Conservation (phyloP, 805 yeast genomes). For the Ogataea parapolymorpha region DNA sequence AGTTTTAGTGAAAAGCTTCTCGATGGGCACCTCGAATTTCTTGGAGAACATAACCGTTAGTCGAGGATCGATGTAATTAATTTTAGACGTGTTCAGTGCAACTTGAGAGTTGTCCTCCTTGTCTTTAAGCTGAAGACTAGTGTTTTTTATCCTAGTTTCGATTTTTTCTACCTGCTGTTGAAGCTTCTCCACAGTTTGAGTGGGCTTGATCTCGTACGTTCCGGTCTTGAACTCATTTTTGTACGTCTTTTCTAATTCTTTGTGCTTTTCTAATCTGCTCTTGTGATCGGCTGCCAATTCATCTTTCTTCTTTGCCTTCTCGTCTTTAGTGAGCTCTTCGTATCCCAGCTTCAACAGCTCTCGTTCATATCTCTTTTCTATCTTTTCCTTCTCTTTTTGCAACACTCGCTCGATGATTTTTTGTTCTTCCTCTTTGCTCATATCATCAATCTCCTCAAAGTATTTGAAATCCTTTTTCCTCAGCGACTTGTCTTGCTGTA, state of each 20-base stretch:
- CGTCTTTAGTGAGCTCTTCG: constrained; percentile 55
- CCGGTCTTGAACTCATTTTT: constrained; percentile 57
- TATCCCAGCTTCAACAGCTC: constrained; percentile 72
- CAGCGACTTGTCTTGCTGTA: constrained; percentile 55
- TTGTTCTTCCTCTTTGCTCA: constrained; percentile 61
- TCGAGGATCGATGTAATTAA: constrained; percentile 94
- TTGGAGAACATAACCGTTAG: constrained; percentile 86
- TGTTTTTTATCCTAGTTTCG: constrained; percentile 66
- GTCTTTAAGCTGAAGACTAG: constrained; percentile 76
- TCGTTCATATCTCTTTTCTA: constrained; percentile 59
- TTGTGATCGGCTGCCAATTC: constrained; percentile 55
- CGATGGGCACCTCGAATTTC: constrained; percentile 84
- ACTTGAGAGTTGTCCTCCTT: constrained; percentile 94
- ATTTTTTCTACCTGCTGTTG: constrained; percentile 66
- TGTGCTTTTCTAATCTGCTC: constrained; percentile 50
- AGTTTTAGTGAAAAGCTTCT: constrained; percentile 87
- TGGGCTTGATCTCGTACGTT: constrained; percentile 52
- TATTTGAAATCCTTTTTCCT: constrained; percentile 50
- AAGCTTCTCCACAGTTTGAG: constrained; percentile 63
- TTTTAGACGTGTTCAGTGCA: constrained; percentile 87
- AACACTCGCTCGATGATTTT: constrained; percentile 56
- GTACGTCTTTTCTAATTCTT: constrained; percentile 49
- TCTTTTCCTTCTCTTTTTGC: constrained; percentile 64
- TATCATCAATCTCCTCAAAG: constrained; percentile 65
- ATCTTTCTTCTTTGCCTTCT: constrained; percentile 46